Conservation (phyloP, 2,329 filamentous ascomycete species). For the Phoma sp. region DNA sequence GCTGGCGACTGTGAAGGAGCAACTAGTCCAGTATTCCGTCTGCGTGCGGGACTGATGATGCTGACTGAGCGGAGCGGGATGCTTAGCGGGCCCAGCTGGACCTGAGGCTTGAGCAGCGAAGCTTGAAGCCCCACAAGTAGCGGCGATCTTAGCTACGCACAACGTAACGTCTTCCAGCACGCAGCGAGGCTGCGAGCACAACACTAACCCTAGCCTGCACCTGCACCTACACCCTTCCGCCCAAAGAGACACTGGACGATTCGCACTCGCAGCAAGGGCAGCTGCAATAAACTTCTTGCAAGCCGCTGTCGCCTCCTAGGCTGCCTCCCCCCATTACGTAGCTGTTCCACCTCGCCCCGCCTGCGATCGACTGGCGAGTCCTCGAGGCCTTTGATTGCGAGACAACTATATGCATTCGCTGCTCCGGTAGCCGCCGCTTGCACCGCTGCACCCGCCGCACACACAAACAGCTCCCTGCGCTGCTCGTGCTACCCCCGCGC, state of each 20-base stretch:
- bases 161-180: not conserved
- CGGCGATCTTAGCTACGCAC: constrained; percentile 9
- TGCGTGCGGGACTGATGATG: constrained; percentile 10
- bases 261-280: not conserved
- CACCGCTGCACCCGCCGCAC: not conserved
- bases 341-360: constrained; percentile 7
- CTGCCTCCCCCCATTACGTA: not conserved
- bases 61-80: constrained; percentile 9
- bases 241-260: not conserved
- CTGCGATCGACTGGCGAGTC: not conserved
- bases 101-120: not conserved
- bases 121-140: not conserved
- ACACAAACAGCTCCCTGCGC: not conserved
- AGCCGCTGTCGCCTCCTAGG: not conserved
- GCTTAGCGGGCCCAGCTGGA: not conserved
- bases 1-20: too few relatives aligned
- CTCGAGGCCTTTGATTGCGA: not conserved
- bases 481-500: not conserved
- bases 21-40: too few relatives aligned
- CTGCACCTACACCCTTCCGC: not conserved
- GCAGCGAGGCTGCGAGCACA: too few relatives aligned
- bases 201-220: not conserved
- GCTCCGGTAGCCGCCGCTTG: constrained; percentile 5
- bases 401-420: constrained; percentile 9
- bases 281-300: too few relatives aligned